Conservation (phyloP, 2,329 filamentous ascomycete genomes). For the Tolypocladium paradoxum region DNA sequence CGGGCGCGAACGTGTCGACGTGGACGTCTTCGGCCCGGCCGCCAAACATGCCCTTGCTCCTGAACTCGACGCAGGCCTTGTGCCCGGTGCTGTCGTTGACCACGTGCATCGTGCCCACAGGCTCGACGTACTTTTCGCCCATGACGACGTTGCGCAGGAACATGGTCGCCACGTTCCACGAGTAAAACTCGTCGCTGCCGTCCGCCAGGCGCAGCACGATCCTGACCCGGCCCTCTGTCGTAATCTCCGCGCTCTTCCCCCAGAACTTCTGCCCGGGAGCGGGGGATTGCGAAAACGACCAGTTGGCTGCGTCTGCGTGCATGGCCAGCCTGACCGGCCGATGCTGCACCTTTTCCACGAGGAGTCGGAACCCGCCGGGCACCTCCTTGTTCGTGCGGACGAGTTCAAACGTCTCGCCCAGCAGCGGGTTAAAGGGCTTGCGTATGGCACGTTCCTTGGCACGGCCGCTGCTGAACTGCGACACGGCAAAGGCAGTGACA, state of each 20-base stretch:
- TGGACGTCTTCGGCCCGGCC: constrained; percentile 84
- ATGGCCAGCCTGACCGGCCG: constrained; percentile 86
- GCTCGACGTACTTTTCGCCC: constrained; percentile 96
- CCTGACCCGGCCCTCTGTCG: constrained; percentile 78
- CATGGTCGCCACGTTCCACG: constrained; percentile 77
- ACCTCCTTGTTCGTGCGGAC: constrained; percentile 69
- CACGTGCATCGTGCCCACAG: constrained; percentile 80
- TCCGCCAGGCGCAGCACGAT: constrained; percentile 59
- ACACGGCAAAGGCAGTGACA: constrained; percentile 83
- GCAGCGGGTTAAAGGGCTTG: constrained; percentile 94
- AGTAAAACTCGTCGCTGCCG: constrained; percentile 69
- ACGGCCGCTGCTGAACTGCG: constrained; percentile 69
- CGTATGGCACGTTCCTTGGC: constrained; percentile 85
- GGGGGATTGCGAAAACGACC: constrained; percentile 81
- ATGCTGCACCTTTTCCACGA: constrained; percentile 94
- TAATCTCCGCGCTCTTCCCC: constrained; percentile 93
- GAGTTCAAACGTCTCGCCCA: constrained; percentile 92
- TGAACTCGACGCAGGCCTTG: constrained; percentile 82
- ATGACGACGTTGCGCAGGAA: constrained; percentile 95
- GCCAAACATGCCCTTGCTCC: constrained; percentile 93
- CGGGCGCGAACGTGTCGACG: constrained; percentile 58
- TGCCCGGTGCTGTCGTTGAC: constrained; percentile 74
- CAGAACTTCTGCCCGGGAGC: constrained; percentile 94
- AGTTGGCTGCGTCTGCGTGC: constrained; percentile 76
- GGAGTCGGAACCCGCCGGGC: constrained; percentile 67